These are phyloP conservation scores for Trametes villosa DNA, from an alignment of 768 basidiomycete genomes.

Conservation along the genomic window DNA sequence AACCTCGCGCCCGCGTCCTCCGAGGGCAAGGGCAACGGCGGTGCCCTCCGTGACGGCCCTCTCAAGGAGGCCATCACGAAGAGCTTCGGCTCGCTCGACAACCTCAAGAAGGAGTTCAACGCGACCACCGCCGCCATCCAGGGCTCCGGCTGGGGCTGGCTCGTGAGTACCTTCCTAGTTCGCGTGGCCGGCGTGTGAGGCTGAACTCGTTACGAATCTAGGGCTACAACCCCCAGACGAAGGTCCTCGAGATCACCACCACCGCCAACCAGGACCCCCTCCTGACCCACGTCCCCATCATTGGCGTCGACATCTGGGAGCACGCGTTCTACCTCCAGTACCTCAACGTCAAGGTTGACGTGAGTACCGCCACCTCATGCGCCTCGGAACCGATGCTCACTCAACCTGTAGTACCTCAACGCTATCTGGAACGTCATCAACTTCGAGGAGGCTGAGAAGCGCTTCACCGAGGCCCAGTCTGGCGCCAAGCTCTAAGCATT, in stretches of 20 bases:
- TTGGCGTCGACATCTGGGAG: conserved; percentile 95
- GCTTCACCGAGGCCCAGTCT: conserved; percentile 51
- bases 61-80: conserved; percentile 75
- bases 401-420: conserved; percentile 77
- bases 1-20: conserved; percentile 80
- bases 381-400: conserved; percentile 92
- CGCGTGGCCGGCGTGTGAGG: not conserved
- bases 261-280: conserved; percentile 97
- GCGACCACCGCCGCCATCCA: conserved; percentile 84
- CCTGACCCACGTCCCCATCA: conserved; percentile 73
- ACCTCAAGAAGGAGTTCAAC: conserved; percentile 82
- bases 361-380: conserved; percentile 91
- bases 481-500: conserved; percentile 42
- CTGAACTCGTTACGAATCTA: conserved; percentile 30
- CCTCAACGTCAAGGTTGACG: conserved; percentile 91
- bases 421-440: conserved; percentile 78
- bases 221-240: conserved; percentile 71
- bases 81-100: conserved; percentile 73
- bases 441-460: conserved; percentile 76
- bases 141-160: conserved; percentile 97
- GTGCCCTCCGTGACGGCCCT: conserved; percentile 63
- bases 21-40: conserved; percentile 57
- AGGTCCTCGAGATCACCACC: conserved; percentile 83
- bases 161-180: conserved; percentile 56
- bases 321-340: conserved; percentile 98